A percentile compares a stretch with the other conserved stretches of the same genome.
These are phyloP conservation scores for Triticum timopheevii DNA, from an alignment of 176 grass and related monocot species.

Conservation along the genomic window DNA sequence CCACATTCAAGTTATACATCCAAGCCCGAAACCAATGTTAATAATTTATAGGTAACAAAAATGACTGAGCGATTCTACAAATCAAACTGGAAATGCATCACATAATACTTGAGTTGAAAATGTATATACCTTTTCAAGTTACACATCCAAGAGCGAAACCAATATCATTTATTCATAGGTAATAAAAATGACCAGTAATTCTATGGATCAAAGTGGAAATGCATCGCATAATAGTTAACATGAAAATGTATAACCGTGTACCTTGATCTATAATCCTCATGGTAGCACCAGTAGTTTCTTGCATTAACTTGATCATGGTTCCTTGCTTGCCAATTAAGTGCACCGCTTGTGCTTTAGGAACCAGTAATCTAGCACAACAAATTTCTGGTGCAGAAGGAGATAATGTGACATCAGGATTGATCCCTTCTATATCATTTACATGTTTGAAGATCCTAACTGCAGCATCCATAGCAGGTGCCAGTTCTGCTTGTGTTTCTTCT, in stretches of 20 bases:
- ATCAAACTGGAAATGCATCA: slow-evolving; percentile 1
- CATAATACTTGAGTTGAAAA: neutral
- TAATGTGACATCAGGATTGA: slow-evolving; percentile 29
- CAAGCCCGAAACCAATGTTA: neutral
- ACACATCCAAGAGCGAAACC: neutral
- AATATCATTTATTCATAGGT: neutral
- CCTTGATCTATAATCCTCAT: slow-evolving; percentile 59
- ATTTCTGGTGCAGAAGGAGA: slow-evolving; percentile 29
- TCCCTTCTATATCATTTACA: slow-evolving; percentile 50
- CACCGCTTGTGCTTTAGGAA: slow-evolving; percentile 54
- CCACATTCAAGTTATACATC: neutral
- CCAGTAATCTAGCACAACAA: slow-evolving; percentile 61
- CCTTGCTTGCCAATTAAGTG: slow-evolving; percentile 91
- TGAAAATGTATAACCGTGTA: slow-evolving; percentile 19
- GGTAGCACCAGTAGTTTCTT: slow-evolving; percentile 48
- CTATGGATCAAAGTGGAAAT: neutral
- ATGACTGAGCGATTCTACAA: neutral
- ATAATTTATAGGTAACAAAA: neutral
- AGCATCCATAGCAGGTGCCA: slow-evolving; percentile 78
- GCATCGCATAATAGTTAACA: neutral
- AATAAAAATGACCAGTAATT: slow-evolving; percentile 3
- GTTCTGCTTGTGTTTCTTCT: slow-evolving; percentile 70
- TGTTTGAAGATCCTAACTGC: slow-evolving; percentile 70
- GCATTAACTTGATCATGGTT: slow-evolving; percentile 53
- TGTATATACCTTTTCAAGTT: neutral